Evolutionary conservation across 2,329 filamentous ascomycete genomes (phyloP).

Genomic region (Lachnellula willkommii): DNA sequence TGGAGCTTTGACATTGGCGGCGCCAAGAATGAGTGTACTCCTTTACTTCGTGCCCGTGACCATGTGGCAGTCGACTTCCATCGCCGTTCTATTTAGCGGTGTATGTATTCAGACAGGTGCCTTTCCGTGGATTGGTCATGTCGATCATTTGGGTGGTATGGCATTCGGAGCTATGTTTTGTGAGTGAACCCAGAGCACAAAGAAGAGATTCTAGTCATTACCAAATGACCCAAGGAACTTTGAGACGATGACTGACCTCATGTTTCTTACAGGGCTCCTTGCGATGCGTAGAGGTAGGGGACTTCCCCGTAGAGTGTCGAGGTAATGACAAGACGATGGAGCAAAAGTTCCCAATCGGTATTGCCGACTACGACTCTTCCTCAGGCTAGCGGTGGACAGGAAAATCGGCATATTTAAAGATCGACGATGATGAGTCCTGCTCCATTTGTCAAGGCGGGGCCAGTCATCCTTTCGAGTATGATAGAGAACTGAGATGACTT

Average conservation of each 20-base stretch:
- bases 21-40: neutral
- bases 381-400: too few species aligned
- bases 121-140: slow-evolving; percentile 12
- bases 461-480: too few species aligned
- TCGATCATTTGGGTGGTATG: slow-evolving; percentile 15
- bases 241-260: too few species aligned
- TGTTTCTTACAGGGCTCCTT: neutral
- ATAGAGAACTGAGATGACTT: too few species aligned
- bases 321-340: too few species aligned
- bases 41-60: slow-evolving; percentile 15
- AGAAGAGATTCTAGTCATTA: too few species aligned
- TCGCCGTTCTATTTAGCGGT: slow-evolving; percentile 2
- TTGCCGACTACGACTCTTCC: too few species aligned
- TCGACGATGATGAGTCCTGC: too few species aligned
- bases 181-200: neutral
- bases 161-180: slow-evolving; percentile 3
- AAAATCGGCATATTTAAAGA: too few species aligned
- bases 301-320: neutral
- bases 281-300: neutral
- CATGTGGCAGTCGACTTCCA: neutral
- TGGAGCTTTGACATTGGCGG: neutral
- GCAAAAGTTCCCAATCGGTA: too few species aligned
- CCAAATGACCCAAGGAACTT: too few species aligned
- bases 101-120: slow-evolving; percentile 5
- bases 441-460: too few species aligned